Conservation (phyloP, 202 grass and related monocot species). For the Carex arenaria region DNA sequence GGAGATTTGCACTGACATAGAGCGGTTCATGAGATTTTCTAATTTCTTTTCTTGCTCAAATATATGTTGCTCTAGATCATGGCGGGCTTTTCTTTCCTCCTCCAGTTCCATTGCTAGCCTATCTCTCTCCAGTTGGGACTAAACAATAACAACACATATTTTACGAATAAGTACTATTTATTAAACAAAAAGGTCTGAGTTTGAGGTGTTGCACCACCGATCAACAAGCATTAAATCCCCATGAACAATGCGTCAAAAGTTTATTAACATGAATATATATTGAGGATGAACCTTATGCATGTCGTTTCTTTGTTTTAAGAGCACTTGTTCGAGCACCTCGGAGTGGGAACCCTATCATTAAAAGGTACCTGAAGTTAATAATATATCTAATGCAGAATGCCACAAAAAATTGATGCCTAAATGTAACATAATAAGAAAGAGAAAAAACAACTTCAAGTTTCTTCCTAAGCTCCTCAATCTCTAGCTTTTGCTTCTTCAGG, state of each 20-base stretch:
- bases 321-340: slow-evolving; percentile 85
- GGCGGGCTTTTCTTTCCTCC: slow-evolving; percentile 70
- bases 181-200: background rate
- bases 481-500: slow-evolving; percentile 82
- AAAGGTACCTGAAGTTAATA: slow-evolving; percentile 26
- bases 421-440: slow-evolving; percentile 8
- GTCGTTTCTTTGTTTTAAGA: slow-evolving; percentile 83
- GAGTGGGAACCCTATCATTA: slow-evolving; percentile 88
- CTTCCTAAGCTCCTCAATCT: slow-evolving; percentile 86
- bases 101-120: slow-evolving; percentile 82
- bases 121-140: slow-evolving; percentile 93
- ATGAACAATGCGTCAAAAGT: background rate
- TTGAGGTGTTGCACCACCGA: background rate
- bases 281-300: slow-evolving; percentile 77
- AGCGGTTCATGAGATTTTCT: slow-evolving; percentile 29
- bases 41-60: slow-evolving; percentile 60
- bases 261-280: background rate
- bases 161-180: slow-evolving; percentile 10
- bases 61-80: slow-evolving; percentile 44
- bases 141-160: background rate
- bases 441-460: slow-evolving; percentile 66
- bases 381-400: background rate
- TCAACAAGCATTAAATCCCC: background rate
- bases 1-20: slow-evolving; percentile 33
- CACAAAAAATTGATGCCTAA: slow-evolving; percentile 16